Evolutionary conservation across 2,329 filamentous ascomycete species (phyloP), one percentile per base, ranked within the genome.

Genomic region (Magnaporthiopsis incrustans): DNA sequence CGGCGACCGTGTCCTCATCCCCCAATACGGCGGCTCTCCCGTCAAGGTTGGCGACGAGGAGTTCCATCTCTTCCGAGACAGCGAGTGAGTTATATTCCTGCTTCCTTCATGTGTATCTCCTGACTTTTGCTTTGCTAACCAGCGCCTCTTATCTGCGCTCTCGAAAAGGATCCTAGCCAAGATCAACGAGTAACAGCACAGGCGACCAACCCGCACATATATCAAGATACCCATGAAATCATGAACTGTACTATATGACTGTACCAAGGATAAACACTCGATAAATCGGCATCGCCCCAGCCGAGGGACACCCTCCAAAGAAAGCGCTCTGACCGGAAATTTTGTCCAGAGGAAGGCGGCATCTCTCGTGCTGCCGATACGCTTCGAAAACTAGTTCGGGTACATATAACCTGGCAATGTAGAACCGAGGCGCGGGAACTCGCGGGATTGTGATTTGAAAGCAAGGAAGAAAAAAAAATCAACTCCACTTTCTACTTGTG

Each of bases 11-110:
- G 95, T 99, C 67, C 81, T 99, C 81, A 97, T 98, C 76, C 95
- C 95, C 71, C 90, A 94, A 86, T 99, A 89, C 74, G 95, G 95
- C 73, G 95, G 95, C 69, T 95, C 89, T 75, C 89, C 94, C 69
- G 88, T 99, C 78, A 98, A 98, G 87, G 91, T 98, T 71, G 95
- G 94, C 71, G 94, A 99, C 73, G 92, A 98, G 71, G 95, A 99
- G 82, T 98, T 87, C 83, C 88, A 90, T 68, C 87, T 99, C 69
- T 99, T 97, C 89, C 87, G 95, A 74, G 95, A 99, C 80, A 90
- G 92, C 82, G 95, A 99, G 94, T 98, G 88, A 81, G 93, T 89
- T 63, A 59, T 69, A 30, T 12, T 27, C 57, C 25, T 7, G 57
- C 25, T 15, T 10, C n/a, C 12, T 25, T 25, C 57, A 8, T 18